Base-by-base conservation (phyloP, 225 moss, liverwort and hornwort species). In the Rhytidiadelphus loreus region DNA sequence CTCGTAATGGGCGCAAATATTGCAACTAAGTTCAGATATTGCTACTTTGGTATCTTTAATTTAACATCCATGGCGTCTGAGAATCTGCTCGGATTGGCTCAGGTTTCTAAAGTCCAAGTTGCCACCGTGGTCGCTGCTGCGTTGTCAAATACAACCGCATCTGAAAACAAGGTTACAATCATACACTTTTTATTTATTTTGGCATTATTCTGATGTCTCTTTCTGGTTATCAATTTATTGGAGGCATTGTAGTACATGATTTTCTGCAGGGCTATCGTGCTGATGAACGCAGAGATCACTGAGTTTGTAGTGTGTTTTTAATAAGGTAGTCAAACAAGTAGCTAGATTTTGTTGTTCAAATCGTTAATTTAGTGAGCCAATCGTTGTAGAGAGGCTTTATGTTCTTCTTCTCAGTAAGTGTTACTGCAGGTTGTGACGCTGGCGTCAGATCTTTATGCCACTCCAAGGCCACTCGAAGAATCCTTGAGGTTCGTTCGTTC, bases 71-170 rank as follows among this genome's bases (percentile, higher is more conserved):
- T 32, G 46, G 77, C 22, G 32, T 60, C 73, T 92, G 83, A 86
- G 80, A 50, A 86, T 64, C 41, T 88, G 89, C 61, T 77, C 53
- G 89, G 87, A 84, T 75, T 88, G 86, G 83, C 56, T 75, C 93
- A 98, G 98, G 98, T 96, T 29, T 97, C 97, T 12, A 98, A 96
- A 91, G 92, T 97, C 72, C 96, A 96, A 94, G 92, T 98, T 69
- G 98, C 98, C 73, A 89, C 94, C 82, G 94, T 94, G 77, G 97
- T 98, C 50, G 96, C 97, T 50, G 93, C 94, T 87, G 95, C 93
- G 18, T 93, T 98, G 63, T 91, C 95, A 41, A 93, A 97, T 61
- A 89, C 95, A 17, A 91, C 87, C 46, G 85, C 93, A 23, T 96
- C 98, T 81, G 96, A 94, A 87, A 94, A 96, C 87, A 98, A 97